A percentile compares a stretch with the other conserved stretches of the same genome.
These are phyloP conservation scores for Trypethelium eluteriae DNA, from an alignment of 495 filamentous ascomycete species.

Conservation along the genomic window DNA sequence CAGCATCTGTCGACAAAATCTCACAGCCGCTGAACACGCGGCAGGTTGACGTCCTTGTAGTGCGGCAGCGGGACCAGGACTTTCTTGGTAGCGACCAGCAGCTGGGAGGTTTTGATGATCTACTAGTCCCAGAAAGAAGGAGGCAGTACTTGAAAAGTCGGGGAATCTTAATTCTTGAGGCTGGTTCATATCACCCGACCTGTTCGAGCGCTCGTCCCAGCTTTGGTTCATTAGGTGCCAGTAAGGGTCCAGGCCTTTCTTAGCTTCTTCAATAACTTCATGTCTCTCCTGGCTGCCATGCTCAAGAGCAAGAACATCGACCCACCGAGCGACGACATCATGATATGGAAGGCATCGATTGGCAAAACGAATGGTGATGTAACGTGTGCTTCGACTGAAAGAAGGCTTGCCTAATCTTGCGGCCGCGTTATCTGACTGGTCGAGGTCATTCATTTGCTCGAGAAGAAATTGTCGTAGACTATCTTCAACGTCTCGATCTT, in stretches of 20 bases:
- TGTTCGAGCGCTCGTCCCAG: slow-evolving; percentile 35
- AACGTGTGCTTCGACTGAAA: slow-evolving; percentile 55
- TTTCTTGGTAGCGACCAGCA: neutral
- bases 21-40: slow-evolving; percentile 47
- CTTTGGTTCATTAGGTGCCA: slow-evolving; percentile 55
- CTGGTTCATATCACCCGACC: slow-evolving; percentile 31
- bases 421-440: slow-evolving; percentile 20
- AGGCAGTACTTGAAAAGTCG: neutral
- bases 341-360: slow-evolving; percentile 79
- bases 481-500: slow-evolving; percentile 38
- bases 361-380: slow-evolving; percentile 78
- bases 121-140: neutral
- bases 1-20: slow-evolving; percentile 66
- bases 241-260: slow-evolving; percentile 76
- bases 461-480: slow-evolving; percentile 43
- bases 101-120: slow-evolving; percentile 31
- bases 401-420: slow-evolving; percentile 12
- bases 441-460: slow-evolving; percentile 30
- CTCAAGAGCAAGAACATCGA: slow-evolving; percentile 72
- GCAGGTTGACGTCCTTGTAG: neutral
- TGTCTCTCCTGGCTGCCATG: slow-evolving; percentile 55
- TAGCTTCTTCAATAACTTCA: slow-evolving; percentile 83
- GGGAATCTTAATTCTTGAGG: slow-evolving; percentile 39
- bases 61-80: slow-evolving; percentile 3
- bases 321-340: slow-evolving; percentile 76